Evolutionary conservation across 306 rosid species (phyloP).

Genomic region (Vigna trinervia): DNA sequence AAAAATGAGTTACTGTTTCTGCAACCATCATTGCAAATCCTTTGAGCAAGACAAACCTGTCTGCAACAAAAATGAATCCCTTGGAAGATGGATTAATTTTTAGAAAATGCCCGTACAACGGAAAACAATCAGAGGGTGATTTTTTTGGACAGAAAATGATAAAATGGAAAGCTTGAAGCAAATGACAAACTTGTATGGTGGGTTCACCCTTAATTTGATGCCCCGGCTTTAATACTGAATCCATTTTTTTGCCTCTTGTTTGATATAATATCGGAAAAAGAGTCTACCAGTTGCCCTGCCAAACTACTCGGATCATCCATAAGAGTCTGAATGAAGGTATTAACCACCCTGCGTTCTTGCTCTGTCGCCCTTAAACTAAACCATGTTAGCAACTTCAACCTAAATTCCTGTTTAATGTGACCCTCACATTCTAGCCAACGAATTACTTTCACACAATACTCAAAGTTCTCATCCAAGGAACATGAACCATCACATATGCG

Average conservation of each 20-base stretch:
- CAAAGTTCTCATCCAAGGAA: conserved; percentile 85
- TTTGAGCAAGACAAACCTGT: conserved; percentile 57
- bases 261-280: conserved; percentile 89
- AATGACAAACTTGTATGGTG: conserved; percentile 45
- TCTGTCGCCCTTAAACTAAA: conserved; percentile 97
- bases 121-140: conserved; percentile 62
- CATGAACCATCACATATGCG: conserved; percentile 59
- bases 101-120: conserved; percentile 79
- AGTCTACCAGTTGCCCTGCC: conserved; percentile 97
- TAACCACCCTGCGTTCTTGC: conserved; percentile 95
- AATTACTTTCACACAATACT: conserved; percentile 93
- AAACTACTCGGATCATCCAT: conserved; percentile 93
- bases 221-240: conserved; percentile 67
- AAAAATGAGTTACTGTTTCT: conserved; percentile 57
- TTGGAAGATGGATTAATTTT: conserved; percentile 57
- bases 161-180: conserved; percentile 47
- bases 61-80: conserved; percentile 62
- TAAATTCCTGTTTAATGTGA: conserved; percentile 82
- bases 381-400: conserved; percentile 97
- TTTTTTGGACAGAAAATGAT: conserved; percentile 42
- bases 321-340: conserved; percentile 93
- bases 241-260: conserved; percentile 83
- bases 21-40: conserved; percentile 57
- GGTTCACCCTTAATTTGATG: conserved; percentile 54
- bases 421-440: conserved; percentile 99